Evolutionary conservation across 306 rosid species (phyloP), one percentile per base, ranked within the genome.

Genomic region (Luffa aegyptiaca): DNA sequence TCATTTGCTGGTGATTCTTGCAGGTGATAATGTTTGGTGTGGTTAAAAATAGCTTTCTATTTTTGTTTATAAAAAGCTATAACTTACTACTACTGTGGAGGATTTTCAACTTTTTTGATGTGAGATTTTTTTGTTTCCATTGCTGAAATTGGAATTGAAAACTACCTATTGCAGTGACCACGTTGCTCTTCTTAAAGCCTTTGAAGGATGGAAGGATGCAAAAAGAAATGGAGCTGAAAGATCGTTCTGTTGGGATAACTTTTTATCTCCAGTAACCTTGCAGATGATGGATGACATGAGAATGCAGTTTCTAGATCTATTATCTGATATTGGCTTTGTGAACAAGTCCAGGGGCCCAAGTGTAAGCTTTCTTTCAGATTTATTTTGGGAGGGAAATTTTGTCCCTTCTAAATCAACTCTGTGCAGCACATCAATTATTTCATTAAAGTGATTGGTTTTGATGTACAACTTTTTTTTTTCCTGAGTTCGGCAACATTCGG

Each of bases 211-310:
- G 97, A 92, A 91, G 80, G 93, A 88, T 18, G 98, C 93, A 77
- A 92, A 94, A 81, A 90, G 84, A 37, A 88, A 82, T 35, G 93
- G 97, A 66, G 55, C 78, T 5, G 97, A 89, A 44, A 90, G 86
- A 78, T 78, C 90, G 36, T 94, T 86, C 81, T 92, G 98, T 88
- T 92, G 97, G 97, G 98, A 94, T 51, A 92, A 90, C 82, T 94
- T 91, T 45, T 86, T 94, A 78, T 94, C 98, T 79, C 89, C 90
- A 2, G 86, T 68, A 35, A 92, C 98, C 82, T 85, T 94, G 95
- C 93, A 89, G 93, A 85, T 94, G 97, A 94, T 94, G 86, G 97
- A 92, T 68, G 97, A 94, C 85, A 94, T 94, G 98, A 89, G 97
- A 85, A 66, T 90, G 53, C 98, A 92, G 84, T 94, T 94, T 92